phyloP scores from a whole-genome alignment of 2,329 filamentous ascomycete species.

The Karstenula rhodostoma region DNA sequence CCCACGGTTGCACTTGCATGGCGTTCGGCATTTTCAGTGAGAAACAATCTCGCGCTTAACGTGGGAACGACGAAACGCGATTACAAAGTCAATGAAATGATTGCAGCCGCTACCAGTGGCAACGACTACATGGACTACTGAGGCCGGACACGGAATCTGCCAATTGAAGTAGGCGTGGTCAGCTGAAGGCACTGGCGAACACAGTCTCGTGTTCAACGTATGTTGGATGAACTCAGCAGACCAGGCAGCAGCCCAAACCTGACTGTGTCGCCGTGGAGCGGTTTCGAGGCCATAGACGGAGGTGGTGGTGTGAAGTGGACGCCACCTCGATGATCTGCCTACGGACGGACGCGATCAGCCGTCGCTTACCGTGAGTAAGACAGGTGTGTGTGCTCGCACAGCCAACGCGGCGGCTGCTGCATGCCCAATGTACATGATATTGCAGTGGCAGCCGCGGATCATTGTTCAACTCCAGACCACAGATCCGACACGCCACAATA shows the following conservation, averaged over 20 bases:
- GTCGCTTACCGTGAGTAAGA: slow-evolving; percentile 5
- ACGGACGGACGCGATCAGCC: background rate
- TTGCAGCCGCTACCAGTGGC: background rate
- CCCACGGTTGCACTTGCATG: slow-evolving; percentile 13
- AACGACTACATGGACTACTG: background rate
- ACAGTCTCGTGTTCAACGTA: slow-evolving; percentile 3
- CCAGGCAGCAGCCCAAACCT: background rate
- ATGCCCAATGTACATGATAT: slow-evolving; percentile 2
- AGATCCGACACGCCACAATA: background rate
- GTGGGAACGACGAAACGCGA: background rate
- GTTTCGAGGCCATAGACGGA: background rate
- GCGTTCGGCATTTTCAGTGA: slow-evolving; percentile 1
- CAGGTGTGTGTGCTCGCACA: background rate
- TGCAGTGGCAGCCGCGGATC: slow-evolving; percentile 8
- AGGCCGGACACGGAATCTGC: background rate
- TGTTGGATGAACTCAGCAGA: background rate
- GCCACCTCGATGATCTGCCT: background rate
- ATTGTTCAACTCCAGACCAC: background rate
- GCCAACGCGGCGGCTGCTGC: slow-evolving; percentile 3
- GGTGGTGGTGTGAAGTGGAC: slow-evolving; percentile 1
- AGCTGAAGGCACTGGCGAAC: background rate
- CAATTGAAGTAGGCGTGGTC: slow-evolving; percentile 1
- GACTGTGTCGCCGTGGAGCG: background rate
- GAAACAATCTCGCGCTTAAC: background rate
- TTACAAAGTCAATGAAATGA: background rate